Percentiles rank a stretch among this genome's conserved stretches.
phyloP scores from a whole-genome alignment of 495 filamentous ascomycete genomes.

The Xylona heveae region DNA sequence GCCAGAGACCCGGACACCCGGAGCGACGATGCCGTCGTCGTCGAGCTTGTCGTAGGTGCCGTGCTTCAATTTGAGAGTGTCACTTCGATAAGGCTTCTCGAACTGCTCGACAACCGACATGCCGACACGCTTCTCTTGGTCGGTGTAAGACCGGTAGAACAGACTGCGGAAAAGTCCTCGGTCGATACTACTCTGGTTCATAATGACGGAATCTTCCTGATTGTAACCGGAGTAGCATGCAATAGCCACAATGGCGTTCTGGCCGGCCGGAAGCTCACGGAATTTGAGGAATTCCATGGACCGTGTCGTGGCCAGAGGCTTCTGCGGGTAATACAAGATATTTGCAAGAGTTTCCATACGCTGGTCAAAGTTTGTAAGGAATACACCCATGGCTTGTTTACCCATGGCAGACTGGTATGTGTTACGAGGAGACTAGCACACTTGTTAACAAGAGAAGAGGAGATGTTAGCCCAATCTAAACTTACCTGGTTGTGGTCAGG shows the following conservation, averaged over 20 bases:
- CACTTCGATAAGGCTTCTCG: constrained; percentile 75
- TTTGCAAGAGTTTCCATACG: constrained; percentile 99
- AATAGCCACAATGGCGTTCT: constrained; percentile 98
- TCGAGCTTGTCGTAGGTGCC: constrained; percentile 98
- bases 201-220: constrained; percentile 99
- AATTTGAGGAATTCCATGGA: constrained; percentile 99
- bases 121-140: constrained; percentile 85
- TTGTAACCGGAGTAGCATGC: constrained; percentile 97
- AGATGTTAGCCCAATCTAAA: neutral
- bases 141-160: constrained; percentile 92
- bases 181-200: constrained; percentile 98
- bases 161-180: constrained; percentile 91
- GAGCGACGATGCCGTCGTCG: constrained; percentile 80
- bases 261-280: constrained; percentile 85
- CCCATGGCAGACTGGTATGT: constrained; percentile 99
- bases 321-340: constrained; percentile 96
- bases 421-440: constrained; percentile 65
- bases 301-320: constrained; percentile 83
- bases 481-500: constrained; percentile 87
- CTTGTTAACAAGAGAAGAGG: constrained; percentile 1
- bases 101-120: constrained; percentile 78
- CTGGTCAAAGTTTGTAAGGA: constrained; percentile 83
- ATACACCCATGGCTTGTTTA: constrained; percentile 99
- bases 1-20: constrained; percentile 81
- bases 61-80: constrained; percentile 78